Evolutionary conservation across 441 rosid species (phyloP), one percentile per base, ranked within the genome.

Genomic region (Pelargonium myrrhifolium): DNA sequence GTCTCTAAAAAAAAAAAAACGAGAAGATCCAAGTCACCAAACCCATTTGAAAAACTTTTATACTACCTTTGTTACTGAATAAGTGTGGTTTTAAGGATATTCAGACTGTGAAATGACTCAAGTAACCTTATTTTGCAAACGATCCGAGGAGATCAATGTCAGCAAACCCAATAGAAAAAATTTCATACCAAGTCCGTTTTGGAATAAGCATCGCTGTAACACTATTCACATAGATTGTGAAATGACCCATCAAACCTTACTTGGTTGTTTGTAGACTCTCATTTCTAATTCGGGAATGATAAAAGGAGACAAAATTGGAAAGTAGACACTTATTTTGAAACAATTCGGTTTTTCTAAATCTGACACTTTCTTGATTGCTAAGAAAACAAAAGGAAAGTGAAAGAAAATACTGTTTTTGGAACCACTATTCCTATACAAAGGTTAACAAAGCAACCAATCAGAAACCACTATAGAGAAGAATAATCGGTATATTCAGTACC

Each of bases 1-100:
- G 81, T 75, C 90, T 87, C 99, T 90, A 80, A 4, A 4, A 26
- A 4, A 26, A 1, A 26, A 26, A 26, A 26, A 26, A 26, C 31
- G 3, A 26, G 31, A 7, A 40, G 45, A 40, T 40, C 45, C 1
- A 40, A 40, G 9, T 40, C 45, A 40, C 9, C 45, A 40, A 40
- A 40, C 6, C 45, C 45, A 40, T 2, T 40, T 40, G 45, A 40
- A 40, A 40, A 40, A 40, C 10, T 1, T 40, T 40, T 40, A 26
- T 26, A 26, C 31, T 26, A 26, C 31, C 31, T 26, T 26, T 26
- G 31, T 26, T 26, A 4, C 31, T 26, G 31, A 26, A 26, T 26
- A 26, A 26, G 31, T 26, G 31, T 26, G 2, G 31, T 26, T 26
- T 26, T 4, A 26, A 26, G 31, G 31, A 2, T 26, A 26, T 26